Base-by-base conservation (phyloP, 306 rosid species). In the Quercus wislizeni region DNA sequence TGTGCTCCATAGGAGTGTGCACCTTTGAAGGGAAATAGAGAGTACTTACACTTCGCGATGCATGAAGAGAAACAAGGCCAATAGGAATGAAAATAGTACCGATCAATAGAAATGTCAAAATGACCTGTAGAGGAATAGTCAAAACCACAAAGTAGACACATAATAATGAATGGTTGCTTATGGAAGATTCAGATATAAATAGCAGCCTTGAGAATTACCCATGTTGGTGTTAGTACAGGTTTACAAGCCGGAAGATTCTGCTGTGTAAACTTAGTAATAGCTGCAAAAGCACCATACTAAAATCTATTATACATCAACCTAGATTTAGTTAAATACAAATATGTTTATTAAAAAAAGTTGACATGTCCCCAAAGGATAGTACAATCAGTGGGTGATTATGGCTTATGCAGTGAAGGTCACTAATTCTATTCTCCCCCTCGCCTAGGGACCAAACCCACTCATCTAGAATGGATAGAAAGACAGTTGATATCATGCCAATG, bases 171-270 rank as follows among this genome's bases (percentile, higher is more conserved):
- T 49, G 71, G 57, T 41, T 20, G 21, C 61, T 28, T 74, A 76
- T 12, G 41, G 67, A 89, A 79, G 61, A 86, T 52, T 80, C 21
- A 62, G 56, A 83, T 57, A 62, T 15, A 69, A 54, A 57, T 46
- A 59, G 41, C 35, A 31, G 55, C 30, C 74, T 74, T 69, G 85
- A 84, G 80, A 84, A 92, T 90, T 81, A 91, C 99, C 87, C 91
- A 83, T 84, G 84, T 83, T 65, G 97, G 99, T 70, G 97, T 94
- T 59, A 94, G 97, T 73, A 91, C 92, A 27, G 97, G 97, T 81
- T 90, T 92, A 86, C 99, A 95, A 74, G 98, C 98, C 51, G 98
- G 99, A 79, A 95, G 99, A 67, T 73, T 91, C 85, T 95, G 99
- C 90, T 95, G 99, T 67, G 83, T 87, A 84, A 95, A 95, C 81